A percentile compares a stretch with the other conserved stretches of the same genome.
Evolutionary conservation across 164 flowering plant species (phyloP).

Genomic region (Kingdonia uniflora): DNA sequence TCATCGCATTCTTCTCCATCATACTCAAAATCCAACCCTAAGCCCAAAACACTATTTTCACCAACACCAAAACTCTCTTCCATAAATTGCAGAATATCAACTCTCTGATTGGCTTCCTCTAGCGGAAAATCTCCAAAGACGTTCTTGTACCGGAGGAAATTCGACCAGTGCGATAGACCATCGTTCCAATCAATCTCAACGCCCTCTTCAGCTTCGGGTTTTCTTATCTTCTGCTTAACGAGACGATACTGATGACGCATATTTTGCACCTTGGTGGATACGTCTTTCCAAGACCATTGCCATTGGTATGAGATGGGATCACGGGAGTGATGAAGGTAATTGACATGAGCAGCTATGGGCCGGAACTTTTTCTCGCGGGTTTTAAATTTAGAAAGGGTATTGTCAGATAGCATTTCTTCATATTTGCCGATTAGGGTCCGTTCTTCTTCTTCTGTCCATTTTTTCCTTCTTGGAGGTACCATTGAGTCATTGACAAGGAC

Average conservation of each 20-base stretch:
- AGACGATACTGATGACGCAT: constrained; percentile 90
- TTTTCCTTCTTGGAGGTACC: constrained; percentile 71
- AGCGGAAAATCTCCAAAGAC: constrained; percentile 75
- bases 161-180: constrained; percentile 77
- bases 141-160: constrained; percentile 74
- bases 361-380: constrained; percentile 74
- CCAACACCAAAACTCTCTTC: constrained; percentile 32
- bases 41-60: constrained; percentile 54
- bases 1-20: constrained; percentile 52
- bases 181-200: constrained; percentile 82
- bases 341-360: constrained; percentile 67
- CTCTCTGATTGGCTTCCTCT: constrained; percentile 1
- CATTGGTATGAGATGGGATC: constrained; percentile 69
- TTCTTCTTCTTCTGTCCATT: constrained; percentile 95
- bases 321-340: constrained; percentile 50
- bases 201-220: constrained; percentile 8
- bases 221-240: constrained; percentile 87
- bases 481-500: constrained; percentile 7
- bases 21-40: constrained; percentile 54
- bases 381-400: constrained; percentile 64
- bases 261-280: constrained; percentile 87
- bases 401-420: constrained; percentile 59
- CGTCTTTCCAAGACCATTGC: constrained; percentile 96
- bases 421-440: constrained; percentile 74
- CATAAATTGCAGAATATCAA: too few relatives aligned